A percentile compares a stretch with the other conserved stretches of the same genome.
These are phyloP conservation scores for Tylopilus plumbeoviolaceoides DNA, from an alignment of 768 basidiomycete genomes.

Conservation along the genomic window DNA sequence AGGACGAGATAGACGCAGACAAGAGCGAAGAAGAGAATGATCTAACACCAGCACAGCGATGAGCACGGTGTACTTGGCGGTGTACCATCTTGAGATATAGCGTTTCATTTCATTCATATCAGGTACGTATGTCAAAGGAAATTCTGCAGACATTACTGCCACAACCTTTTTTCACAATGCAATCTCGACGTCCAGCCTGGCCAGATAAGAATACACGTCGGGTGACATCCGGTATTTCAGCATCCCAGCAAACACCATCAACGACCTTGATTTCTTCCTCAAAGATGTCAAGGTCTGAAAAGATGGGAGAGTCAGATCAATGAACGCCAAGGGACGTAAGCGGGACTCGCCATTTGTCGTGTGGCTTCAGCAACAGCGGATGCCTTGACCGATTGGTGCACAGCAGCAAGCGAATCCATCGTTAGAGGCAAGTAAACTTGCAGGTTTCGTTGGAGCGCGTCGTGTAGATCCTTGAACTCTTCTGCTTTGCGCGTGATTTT, in stretches of 20 bases:
- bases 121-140: slow-evolving; percentile 17
- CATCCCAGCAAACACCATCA: slow-evolving; percentile 87
- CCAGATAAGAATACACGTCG: slow-evolving; percentile 86
- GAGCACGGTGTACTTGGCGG: slow-evolving; percentile 15
- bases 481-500: slow-evolving; percentile 84
- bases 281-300: slow-evolving; percentile 56
- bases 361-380: slow-evolving; percentile 70
- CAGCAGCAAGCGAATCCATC: slow-evolving; percentile 86
- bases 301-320: slow-evolving; percentile 22
- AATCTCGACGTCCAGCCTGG: slow-evolving; percentile 81
- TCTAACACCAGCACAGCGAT: slow-evolving; percentile 30
- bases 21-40: slow-evolving; percentile 20
- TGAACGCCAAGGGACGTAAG: slow-evolving; percentile 14
- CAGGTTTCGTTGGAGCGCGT: slow-evolving; percentile 84
- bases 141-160: neutral
- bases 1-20: slow-evolving; percentile 24
- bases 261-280: slow-evolving; percentile 74
- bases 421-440: slow-evolving; percentile 83
- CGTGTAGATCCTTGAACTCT: slow-evolving; percentile 84
- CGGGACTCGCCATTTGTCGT: slow-evolving; percentile 61
- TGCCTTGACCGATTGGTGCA: slow-evolving; percentile 74
- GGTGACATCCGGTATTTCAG: slow-evolving; percentile 87
- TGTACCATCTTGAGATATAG: neutral
- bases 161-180: slow-evolving; percentile 45
- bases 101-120: neutral